These are phyloP conservation scores for Fusarium sp. DNA, from an alignment of 2,329 filamentous ascomycete species.

Conservation along the genomic window DNA sequence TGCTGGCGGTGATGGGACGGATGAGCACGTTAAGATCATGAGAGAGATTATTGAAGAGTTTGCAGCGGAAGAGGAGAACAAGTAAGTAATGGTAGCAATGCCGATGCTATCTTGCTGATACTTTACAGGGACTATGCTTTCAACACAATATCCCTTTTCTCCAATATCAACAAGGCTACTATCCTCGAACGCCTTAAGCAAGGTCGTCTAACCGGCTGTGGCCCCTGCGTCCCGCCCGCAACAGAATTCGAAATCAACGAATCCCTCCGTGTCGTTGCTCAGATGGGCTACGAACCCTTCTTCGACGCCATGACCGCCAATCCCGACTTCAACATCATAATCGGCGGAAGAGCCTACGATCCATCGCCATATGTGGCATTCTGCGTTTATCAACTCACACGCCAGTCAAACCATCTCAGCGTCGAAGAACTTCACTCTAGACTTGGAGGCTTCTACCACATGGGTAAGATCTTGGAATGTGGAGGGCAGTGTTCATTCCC, in stretches of 20 bases:
- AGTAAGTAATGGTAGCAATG: background rate
- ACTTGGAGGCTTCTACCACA: conserved; percentile 55
- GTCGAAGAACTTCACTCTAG: background rate
- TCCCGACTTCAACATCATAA: conserved; percentile 58
- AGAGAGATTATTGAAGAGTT: conserved; percentile 49
- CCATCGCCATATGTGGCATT: conserved; percentile 53
- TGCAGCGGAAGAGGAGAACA: conserved; percentile 3
- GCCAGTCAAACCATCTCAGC: background rate
- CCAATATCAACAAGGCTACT: conserved; percentile 49
- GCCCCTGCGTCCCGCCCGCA: conserved; percentile 53
- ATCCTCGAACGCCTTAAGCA: conserved; percentile 45
- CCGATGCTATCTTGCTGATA: background rate
- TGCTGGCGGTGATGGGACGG: conserved; percentile 58
- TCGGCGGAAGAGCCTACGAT: conserved; percentile 57
- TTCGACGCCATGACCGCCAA: conserved; percentile 52
- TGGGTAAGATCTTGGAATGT: conserved; percentile 66
- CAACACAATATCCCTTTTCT: conserved; percentile 51
- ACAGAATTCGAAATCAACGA: conserved; percentile 50
- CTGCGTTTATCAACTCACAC: conserved; percentile 23
- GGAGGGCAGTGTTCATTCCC: conserved; percentile 59
- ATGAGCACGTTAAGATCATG: conserved; percentile 55
- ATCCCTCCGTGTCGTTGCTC: conserved; percentile 52
- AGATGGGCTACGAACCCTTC: conserved; percentile 59
- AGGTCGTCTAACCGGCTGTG: conserved; percentile 50
- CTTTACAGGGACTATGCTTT: conserved; percentile 30